Base-by-base conservation (phyloP, 1,284 basidiomycete genomes). In the Moesziomyces antarcticus region DNA sequence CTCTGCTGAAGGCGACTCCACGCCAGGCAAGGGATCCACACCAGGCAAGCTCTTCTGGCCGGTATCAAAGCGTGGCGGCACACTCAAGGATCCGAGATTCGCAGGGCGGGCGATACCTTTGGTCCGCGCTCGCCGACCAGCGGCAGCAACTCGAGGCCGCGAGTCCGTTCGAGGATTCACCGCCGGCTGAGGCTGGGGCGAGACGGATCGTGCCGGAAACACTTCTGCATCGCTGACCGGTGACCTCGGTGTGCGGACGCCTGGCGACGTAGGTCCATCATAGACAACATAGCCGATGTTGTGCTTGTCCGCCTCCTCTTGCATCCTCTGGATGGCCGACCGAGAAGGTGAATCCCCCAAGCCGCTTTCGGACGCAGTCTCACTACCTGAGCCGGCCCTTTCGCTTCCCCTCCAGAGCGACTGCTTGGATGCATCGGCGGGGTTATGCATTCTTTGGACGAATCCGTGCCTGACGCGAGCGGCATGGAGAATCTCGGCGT, bases 211-310 rank as follows among this genome's bases (percentile, higher is more conserved):
- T 4, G 37, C 37, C 3, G 37, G 13, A 5, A 18, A 14, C 6
- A 8, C 37, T 18, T 40, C 37, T 6, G 37, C 16, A 18, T 18
- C 37, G 16, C 6, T 18, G 16, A 18, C 37, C 2, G 37, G 37
- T 7, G 37, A 18, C 37, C 7, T 18, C 18, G 37, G 37, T 18
- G 37, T 40, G 14, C 18, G 37, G 14, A 18, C 18, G 37, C 7
- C 43, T 27, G 13, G 22, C 8, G 33, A 11, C 7, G 37, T 1
- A 8, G 46, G 46, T 0, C 46, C 7, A 11, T 43, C 21, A 20
- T 67, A 61, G 18, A 67, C 41, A 21, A 43, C 64, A 25, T 52
- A 37, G 25, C 37, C 58, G 4, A 44, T 49, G 3, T 48, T 37
- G 8, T 60, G 11, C 7, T 40, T 5, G 8, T 45, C 10, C 16